Conservation (phyloP, 345 rosid species). For the Euphorbia lathyris region DNA sequence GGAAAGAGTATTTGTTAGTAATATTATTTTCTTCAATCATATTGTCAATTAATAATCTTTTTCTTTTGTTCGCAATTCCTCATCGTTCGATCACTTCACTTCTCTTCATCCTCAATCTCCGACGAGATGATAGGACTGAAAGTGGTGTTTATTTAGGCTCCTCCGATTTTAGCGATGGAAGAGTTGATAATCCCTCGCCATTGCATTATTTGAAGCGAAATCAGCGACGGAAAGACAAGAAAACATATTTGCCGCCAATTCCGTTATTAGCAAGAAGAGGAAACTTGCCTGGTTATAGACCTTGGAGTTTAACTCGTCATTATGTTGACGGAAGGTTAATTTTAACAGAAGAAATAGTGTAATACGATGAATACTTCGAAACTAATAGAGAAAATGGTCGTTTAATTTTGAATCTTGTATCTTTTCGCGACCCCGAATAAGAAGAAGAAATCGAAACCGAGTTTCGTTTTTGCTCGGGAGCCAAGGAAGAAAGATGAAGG, state of each 20-base stretch:
- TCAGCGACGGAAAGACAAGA: constrained; percentile 2
- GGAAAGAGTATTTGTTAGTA: no score
- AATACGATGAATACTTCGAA: constrained; percentile 43
- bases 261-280: constrained; percentile 41
- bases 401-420: constrained; percentile 39
- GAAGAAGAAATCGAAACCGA: constrained; percentile 7
- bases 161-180: no score
- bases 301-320: constrained; percentile 39
- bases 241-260: constrained; percentile 44
- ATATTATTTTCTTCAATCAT: no score
- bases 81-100: constrained; percentile 4
- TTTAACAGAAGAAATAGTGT: constrained; percentile 41
- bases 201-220: neutral
- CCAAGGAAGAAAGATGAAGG: constrained; percentile 3
- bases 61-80: constrained; percentile 5
- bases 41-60: neutral
- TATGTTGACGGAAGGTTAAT: constrained; percentile 44
- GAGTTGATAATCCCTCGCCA: no score
- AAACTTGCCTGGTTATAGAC: constrained; percentile 37
- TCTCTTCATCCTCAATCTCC: constrained; percentile 19
- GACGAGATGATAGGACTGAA: constrained; percentile 41
- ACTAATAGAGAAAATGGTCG: constrained; percentile 40
- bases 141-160: constrained; percentile 33
- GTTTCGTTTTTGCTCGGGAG: constrained; percentile 9
- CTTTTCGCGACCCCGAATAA: constrained; percentile 29